These are phyloP conservation scores for Cicer pinnatifidum DNA, from an alignment of 306 rosid species.

Conservation along the genomic window DNA sequence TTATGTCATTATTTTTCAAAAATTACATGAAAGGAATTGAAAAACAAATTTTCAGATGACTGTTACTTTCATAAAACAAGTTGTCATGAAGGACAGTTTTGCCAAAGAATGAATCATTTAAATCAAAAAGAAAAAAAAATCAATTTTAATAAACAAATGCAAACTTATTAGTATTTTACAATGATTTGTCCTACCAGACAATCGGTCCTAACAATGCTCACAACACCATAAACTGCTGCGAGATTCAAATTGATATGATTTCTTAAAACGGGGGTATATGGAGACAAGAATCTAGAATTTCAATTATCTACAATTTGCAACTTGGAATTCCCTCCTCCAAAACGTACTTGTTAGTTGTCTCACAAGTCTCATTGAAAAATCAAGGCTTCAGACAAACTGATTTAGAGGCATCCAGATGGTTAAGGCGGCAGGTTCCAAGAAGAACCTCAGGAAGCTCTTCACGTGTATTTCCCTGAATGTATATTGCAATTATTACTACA, in stretches of 20 bases:
- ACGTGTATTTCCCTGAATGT: constrained; percentile 75
- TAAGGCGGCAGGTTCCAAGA: constrained; percentile 89
- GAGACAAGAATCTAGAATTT: constrained; percentile 42
- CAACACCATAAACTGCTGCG: constrained; percentile 45
- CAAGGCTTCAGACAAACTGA: constrained; percentile 59
- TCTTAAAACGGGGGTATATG: constrained; percentile 38
- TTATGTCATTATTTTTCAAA: neutral
- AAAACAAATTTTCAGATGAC: neutral
- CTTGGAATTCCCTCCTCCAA: constrained; percentile 31
- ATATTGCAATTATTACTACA: constrained; percentile 29
- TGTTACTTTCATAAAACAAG: too few relatives aligned
- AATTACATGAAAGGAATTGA: neutral
- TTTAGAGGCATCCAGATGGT: constrained; percentile 83
- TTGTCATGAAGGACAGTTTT: too few relatives aligned
- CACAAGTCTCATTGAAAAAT: constrained; percentile 31
- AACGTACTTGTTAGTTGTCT: constrained; percentile 23
- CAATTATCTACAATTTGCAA: constrained; percentile 43
- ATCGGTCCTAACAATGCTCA: constrained; percentile 50
- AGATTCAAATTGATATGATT: constrained; percentile 49
- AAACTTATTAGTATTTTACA: constrained; percentile 36
- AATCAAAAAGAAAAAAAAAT: constrained; percentile 17
- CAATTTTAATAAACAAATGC: constrained; percentile 34
- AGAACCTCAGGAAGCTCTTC: constrained; percentile 95
- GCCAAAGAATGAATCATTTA: neutral
- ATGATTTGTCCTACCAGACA: constrained; percentile 30